Evolutionary conservation across 192 early-diverging fungal species (phyloP).

Genomic region (Obelidium mucronatum): DNA sequence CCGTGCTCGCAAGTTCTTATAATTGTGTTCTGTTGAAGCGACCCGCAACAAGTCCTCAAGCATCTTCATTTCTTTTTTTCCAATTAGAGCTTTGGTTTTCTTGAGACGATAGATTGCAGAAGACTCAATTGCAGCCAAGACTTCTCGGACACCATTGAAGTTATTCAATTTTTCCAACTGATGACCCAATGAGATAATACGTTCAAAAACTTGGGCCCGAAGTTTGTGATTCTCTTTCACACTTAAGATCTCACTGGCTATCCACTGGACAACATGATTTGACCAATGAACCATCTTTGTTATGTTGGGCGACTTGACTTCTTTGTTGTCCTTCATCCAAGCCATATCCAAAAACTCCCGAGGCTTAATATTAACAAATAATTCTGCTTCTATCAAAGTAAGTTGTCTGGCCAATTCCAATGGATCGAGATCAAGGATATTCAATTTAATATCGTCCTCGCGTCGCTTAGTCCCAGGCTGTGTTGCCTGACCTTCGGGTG

Average conservation of each 20-base stretch:
- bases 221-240: conserved; percentile 52
- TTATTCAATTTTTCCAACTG: conserved; percentile 59
- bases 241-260: conserved; percentile 60
- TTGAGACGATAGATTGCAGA: conserved; percentile 62
- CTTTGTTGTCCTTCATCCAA: conserved; percentile 69
- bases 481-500: conserved; percentile 23
- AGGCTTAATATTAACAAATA: conserved; percentile 59
- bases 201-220: conserved; percentile 55
- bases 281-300: conserved; percentile 63
- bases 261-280: conserved; percentile 65
- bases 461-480: neutral
- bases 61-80: conserved; percentile 52
- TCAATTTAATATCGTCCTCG: conserved; percentile 38
- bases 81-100: conserved; percentile 58
- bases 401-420: conserved; percentile 65
- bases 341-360: conserved; percentile 58
- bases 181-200: conserved; percentile 50
- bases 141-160: conserved; percentile 66
- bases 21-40: conserved; percentile 61
- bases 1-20: conserved; percentile 58
- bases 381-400: conserved; percentile 62
- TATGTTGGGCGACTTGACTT: conserved; percentile 59
- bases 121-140: conserved; percentile 62
- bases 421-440: conserved; percentile 59
- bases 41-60: conserved; percentile 56